Base-by-base conservation (phyloP, 1,284 basidiomycete genomes). In the Cryptococcus sp. region DNA sequence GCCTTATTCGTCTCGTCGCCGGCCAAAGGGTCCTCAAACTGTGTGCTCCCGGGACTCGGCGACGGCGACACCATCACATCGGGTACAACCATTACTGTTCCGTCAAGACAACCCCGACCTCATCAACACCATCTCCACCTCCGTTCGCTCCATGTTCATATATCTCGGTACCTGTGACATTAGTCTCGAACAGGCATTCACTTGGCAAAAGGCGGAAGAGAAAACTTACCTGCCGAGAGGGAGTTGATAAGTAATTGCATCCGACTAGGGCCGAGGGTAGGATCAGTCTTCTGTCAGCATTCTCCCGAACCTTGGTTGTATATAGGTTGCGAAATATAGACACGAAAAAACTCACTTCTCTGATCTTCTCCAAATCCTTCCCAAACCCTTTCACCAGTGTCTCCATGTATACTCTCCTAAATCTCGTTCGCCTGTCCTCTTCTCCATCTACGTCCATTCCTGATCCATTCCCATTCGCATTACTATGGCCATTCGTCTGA, bases 341-440 rank as follows among this genome's bases (percentile, higher is more conserved):
- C 10, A 13, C 41, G 9, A 7, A 4, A 7, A 43, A 3, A 62
- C 72, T 58, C 49, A 75, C 73, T 53, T 61, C 59, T 42, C 73
- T 55, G 47, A 75, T 54, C 47, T 65, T 63, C 54, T 74, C 73
- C 57, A 75, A 43, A 49, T 75, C 73, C 18, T 57, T 62, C 0
- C 73, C 72, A 45, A 75, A 75, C 1, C 67, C 73, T 54, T 73
- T 63, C 9, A 75, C 70, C 22, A 75, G 50, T 44, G 69, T 70
- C 58, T 72, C 72, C 72, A 75, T 74, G 54, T 73, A 75, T 40
- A 75, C 66, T 44, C 63, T 59, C 50, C 64, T 66, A 48, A 75
- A 75, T 45, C 60, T 56, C 21, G 60, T 57, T 37, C 67, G 53
- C 28, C 70, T 57, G 19, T 66, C 61, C 18, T 69, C 67, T 50